Conservation (phyloP, 2,329 filamentous ascomycete species). For the Hirsutella minnesotensis region DNA sequence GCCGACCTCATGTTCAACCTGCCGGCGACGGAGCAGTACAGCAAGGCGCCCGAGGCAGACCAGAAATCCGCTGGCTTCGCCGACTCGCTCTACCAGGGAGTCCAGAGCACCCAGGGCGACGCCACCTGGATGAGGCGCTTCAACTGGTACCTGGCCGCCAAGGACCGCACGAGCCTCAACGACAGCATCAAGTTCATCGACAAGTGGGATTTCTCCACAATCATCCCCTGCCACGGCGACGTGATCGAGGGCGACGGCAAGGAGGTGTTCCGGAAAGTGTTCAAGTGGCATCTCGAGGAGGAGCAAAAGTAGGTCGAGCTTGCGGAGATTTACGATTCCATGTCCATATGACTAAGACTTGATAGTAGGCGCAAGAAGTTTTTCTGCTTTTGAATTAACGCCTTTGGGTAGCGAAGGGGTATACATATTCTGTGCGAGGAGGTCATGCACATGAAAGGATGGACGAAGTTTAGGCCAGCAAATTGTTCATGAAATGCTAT, state of each 20-base stretch:
- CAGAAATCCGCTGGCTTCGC: conserved; percentile 20
- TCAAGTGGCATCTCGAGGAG: conserved; percentile 66
- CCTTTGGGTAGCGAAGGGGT: too few species aligned
- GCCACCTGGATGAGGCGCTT: conserved; percentile 71
- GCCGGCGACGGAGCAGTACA: conserved; percentile 81
- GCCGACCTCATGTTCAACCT: conserved; percentile 90
- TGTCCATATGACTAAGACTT: too few species aligned
- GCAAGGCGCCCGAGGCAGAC: conserved; percentile 37
- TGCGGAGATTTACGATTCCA: too few species aligned
- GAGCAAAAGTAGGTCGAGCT: conserved; percentile 8
- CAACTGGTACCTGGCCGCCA: conserved; percentile 62
- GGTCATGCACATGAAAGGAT: too few species aligned
- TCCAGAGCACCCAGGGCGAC: conserved; percentile 51
- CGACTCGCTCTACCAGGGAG: conserved; percentile 30
- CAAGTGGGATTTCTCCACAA: conserved; percentile 70
- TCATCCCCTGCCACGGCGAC: conserved; percentile 92
- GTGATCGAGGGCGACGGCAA: conserved; percentile 66
- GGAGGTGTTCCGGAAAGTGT: conserved; percentile 62
- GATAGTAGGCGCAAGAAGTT: too few species aligned
- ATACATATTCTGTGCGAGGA: too few species aligned
- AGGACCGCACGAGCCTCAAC: conserved; percentile 57
- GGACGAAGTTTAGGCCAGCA: too few species aligned
- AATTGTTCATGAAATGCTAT: too few species aligned
- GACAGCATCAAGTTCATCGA: conserved; percentile 58
- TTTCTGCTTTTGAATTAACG: too few species aligned